A percentile compares a stretch with the other conserved stretches of the same genome.
Evolutionary conservation across 176 grass and related monocot genomes (phyloP).

Genomic region (Eleusine coracana): DNA sequence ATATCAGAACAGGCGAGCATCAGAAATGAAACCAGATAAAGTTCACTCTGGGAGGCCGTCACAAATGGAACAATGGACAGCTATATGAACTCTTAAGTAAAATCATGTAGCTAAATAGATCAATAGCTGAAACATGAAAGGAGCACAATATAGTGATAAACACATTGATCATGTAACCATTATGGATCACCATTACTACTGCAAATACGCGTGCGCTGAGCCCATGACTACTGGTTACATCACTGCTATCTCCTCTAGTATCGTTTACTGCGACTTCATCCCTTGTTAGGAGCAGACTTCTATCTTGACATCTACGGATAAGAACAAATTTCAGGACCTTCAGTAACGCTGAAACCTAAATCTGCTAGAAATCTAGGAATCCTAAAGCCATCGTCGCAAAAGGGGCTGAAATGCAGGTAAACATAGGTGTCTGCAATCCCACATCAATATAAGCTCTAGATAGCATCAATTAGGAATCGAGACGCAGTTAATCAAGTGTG

Average conservation of each 20-base stretch:
- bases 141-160: background rate
- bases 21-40: background rate
- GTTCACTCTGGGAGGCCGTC: background rate
- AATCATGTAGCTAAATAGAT: background rate
- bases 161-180: background rate
- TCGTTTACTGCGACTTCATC: background rate
- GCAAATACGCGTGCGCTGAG: background rate
- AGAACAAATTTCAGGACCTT: background rate
- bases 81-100: background rate
- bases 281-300: background rate
- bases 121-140: background rate
- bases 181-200: background rate
- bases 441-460: background rate
- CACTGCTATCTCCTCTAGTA: background rate
- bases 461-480: background rate
- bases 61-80: background rate
- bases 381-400: background rate
- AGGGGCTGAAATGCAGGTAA: background rate
- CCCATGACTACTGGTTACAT: background rate
- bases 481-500: background rate
- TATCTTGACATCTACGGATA: background rate
- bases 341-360: background rate
- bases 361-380: background rate
- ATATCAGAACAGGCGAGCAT: constrained; percentile 17
- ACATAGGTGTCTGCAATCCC: background rate